Percentiles rank a stretch among this genome's conserved stretches.
phyloP scores from a whole-genome alignment of 257 asterid species.

The Primulina tabacum region DNA sequence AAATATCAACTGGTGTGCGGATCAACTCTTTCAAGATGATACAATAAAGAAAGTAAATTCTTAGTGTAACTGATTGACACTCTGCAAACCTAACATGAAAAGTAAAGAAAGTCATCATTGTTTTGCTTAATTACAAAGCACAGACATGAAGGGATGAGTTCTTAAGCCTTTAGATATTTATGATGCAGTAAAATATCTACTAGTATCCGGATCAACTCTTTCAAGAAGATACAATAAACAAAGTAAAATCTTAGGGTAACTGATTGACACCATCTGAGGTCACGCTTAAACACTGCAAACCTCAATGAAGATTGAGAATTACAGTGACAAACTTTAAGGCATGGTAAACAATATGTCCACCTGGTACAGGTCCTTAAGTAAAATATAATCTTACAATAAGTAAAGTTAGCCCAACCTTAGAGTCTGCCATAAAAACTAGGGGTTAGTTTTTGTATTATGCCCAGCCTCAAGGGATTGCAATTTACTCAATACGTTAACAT shows the following conservation, averaged over 20 bases:
- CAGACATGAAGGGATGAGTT: background rate
- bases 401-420: background rate
- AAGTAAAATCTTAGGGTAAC: background rate
- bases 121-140: background rate
- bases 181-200: slow-evolving; percentile 6
- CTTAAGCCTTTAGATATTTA: background rate
- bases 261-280: background rate
- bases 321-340: background rate
- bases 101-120: slow-evolving; percentile 13
- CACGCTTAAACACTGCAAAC: background rate
- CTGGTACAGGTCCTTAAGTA: background rate
- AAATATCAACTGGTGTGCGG: slow-evolving; percentile 11
- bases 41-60: background rate
- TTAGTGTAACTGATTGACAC: background rate
- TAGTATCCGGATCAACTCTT: slow-evolving; percentile 13
- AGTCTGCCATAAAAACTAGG: background rate
- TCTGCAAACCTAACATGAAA: slow-evolving; percentile 48
- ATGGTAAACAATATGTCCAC: background rate
- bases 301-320: background rate
- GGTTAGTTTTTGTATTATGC: background rate
- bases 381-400: background rate
- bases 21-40: slow-evolving; percentile 13
- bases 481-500: slow-evolving; percentile 6
- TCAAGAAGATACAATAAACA: background rate
- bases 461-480: background rate